A percentile compares a stretch with the other conserved stretches of the same genome.
These are phyloP conservation scores for Xerocomus amazonicus DNA, from an alignment of 1,284 basidiomycete species.

Conservation along the genomic window DNA sequence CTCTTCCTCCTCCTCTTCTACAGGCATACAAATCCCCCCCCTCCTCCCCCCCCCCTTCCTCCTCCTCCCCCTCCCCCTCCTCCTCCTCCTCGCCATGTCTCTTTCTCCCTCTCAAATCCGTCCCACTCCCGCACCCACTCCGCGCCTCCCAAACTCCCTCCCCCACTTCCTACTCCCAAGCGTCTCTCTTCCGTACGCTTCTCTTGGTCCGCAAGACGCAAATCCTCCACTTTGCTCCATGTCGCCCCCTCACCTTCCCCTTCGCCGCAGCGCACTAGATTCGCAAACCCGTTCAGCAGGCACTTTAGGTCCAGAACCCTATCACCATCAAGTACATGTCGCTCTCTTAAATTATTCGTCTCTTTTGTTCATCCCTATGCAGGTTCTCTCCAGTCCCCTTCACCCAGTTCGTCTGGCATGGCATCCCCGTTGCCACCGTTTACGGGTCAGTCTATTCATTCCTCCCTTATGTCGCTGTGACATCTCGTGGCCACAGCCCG, in stretches of 20 bases:
- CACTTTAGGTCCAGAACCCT: constrained; percentile 11
- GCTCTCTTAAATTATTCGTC: not conserved
- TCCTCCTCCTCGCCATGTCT: too few relatives aligned
- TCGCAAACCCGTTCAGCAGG: constrained; percentile 19
- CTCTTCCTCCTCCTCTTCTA: constrained; percentile 2
- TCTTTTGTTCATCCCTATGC: not conserved
- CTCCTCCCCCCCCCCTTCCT: not conserved
- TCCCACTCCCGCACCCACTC: not conserved
- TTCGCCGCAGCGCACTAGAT: constrained; percentile 4
- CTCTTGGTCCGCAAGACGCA: not conserved
- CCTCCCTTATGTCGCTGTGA: not conserved
- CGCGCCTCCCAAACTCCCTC: not conserved
- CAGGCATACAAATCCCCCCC: not conserved
- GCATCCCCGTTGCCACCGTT: not conserved
- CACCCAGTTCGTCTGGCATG: not conserved
- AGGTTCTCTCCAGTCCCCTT: not conserved
- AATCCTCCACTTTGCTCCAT: not conserved
- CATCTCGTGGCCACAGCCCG: not conserved
- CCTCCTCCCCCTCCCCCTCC: not conserved
- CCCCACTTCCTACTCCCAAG: not conserved
- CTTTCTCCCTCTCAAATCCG: not conserved
- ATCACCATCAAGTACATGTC: constrained; percentile 13
- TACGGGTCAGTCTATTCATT: not conserved
- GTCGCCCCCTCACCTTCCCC: not conserved
- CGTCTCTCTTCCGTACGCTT: not conserved